A percentile compares a stretch with the other conserved stretches of the same genome.
Conservation (phyloP, 306 rosid genomes). For the Phaseolus lunatus region DNA sequence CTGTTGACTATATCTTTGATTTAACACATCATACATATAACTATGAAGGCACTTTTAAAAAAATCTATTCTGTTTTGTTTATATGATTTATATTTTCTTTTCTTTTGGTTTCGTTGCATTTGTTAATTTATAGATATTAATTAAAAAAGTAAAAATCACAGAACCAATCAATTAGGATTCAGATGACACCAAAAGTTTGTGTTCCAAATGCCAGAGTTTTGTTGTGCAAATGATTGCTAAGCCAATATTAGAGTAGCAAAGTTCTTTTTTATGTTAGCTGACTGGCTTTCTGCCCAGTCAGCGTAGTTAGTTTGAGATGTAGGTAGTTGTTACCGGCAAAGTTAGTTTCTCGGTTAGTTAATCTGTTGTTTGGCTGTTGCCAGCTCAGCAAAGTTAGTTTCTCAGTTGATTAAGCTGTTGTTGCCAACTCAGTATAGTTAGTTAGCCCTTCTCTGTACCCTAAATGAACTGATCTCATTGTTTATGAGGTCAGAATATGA, state of each 20-base stretch:
- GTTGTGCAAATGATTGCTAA: slow-evolving; percentile 11
- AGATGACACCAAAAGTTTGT: neutral
- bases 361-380: too few species aligned
- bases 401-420: too few species aligned
- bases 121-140: neutral
- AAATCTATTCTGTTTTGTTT: neutral
- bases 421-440: too few species aligned
- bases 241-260: neutral
- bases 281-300: too few species aligned
- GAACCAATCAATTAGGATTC: neutral
- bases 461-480: too few species aligned
- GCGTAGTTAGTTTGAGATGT: too few species aligned
- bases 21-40: neutral
- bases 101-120: neutral
- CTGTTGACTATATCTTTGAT: slow-evolving; percentile 18
- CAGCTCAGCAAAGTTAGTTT: too few species aligned
- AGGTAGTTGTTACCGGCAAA: too few species aligned
- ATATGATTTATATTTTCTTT: neutral
- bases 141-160: neutral
- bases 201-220: slow-evolving; percentile 14
- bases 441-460: too few species aligned
- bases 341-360: too few species aligned
- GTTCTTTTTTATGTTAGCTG: too few species aligned
- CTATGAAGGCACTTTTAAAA: neutral
- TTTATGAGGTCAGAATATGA: too few species aligned